phyloP scores from a whole-genome alignment of 2,329 filamentous ascomycete species.

The Pseudocercospora ulei region DNA sequence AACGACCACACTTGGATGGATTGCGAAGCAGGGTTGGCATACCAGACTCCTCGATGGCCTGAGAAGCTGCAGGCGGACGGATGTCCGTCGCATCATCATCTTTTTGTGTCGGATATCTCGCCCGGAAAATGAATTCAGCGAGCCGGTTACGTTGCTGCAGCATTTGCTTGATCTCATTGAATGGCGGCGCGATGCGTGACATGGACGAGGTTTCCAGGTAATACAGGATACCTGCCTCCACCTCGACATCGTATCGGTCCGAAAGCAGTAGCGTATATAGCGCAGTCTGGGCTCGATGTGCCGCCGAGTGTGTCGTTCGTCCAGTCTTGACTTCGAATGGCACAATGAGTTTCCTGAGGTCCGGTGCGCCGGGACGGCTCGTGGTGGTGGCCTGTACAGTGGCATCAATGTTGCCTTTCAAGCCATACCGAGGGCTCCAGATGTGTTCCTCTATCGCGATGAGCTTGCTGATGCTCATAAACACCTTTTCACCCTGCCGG shows the following conservation, averaged over 20 bases:
- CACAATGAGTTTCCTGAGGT: constrained; percentile 53
- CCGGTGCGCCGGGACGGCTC: constrained; percentile 54
- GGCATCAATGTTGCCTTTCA: constrained; percentile 96
- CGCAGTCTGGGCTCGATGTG: constrained; percentile 85
- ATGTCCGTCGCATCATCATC: constrained; percentile 4
- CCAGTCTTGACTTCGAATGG: constrained; percentile 96
- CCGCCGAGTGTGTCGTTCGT: constrained; percentile 63
- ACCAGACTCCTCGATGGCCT: constrained; percentile 44
- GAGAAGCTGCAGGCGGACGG: constrained; percentile 13
- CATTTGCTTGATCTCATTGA: constrained; percentile 88
- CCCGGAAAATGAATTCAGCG: constrained; percentile 63
- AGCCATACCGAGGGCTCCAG: constrained; percentile 93
- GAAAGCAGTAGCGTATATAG: constrained; percentile 87
- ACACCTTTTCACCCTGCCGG: constrained; percentile 63
- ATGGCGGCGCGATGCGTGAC: constrained; percentile 71
- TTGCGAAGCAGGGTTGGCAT: constrained; percentile 79
- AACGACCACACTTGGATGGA: constrained; percentile 70
- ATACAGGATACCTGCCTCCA: constrained; percentile 82
- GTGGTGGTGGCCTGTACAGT: constrained; percentile 80
- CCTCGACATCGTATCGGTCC: constrained; percentile 87
- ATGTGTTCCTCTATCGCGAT: constrained; percentile 96
- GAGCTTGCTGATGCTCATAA: constrained; percentile 81
- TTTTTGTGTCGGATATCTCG: constrained; percentile 21
- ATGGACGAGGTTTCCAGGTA: constrained; percentile 88
- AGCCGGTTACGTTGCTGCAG: constrained; percentile 90